Evolutionary conservation across 1,139 yeast species (phyloP).

Genomic region (Diutina catenulata): DNA sequence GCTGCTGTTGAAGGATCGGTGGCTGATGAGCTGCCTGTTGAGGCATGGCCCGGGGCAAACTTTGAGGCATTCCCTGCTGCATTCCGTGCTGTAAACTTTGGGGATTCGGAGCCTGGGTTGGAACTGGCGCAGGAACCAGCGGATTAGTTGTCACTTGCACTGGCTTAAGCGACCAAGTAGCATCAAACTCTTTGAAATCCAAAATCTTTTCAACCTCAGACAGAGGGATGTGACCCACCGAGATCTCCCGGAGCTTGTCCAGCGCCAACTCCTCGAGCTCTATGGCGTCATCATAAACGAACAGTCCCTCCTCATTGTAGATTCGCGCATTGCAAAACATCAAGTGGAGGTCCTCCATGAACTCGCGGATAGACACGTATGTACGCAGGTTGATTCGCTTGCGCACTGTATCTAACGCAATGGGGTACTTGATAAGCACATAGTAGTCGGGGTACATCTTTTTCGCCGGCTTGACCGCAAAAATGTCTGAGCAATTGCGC

Average conservation of each 20-base stretch:
- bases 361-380: constrained; percentile 46
- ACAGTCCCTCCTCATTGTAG: constrained; percentile 86
- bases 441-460: constrained; percentile 81
- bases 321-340: constrained; percentile 76
- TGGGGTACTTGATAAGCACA: constrained; percentile 65
- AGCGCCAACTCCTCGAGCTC: constrained; percentile 43
- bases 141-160: constrained; percentile 8
- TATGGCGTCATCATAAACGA: constrained; percentile 69
- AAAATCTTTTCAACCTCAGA: constrained; percentile 22
- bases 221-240: constrained; percentile 10
- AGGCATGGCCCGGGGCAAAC: too few species aligned
- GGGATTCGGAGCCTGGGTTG: too few species aligned
- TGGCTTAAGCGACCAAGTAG: constrained; percentile 30
- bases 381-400: constrained; percentile 44
- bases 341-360: constrained; percentile 59
- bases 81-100: too few species aligned
- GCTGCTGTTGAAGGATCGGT: neutral
- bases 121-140: neutral
- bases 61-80: too few species aligned
- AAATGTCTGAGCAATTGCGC: constrained; percentile 44
- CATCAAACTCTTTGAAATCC: constrained; percentile 41
- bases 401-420: constrained; percentile 60
- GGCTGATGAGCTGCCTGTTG: constrained; percentile 1
- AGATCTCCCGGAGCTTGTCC: constrained; percentile 20
- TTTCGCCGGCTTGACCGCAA: constrained; percentile 58